Percentiles rank a stretch among this genome's conserved stretches.
Conservation (phyloP, 352 stramenopile species). For the Pythium periplocum region DNA sequence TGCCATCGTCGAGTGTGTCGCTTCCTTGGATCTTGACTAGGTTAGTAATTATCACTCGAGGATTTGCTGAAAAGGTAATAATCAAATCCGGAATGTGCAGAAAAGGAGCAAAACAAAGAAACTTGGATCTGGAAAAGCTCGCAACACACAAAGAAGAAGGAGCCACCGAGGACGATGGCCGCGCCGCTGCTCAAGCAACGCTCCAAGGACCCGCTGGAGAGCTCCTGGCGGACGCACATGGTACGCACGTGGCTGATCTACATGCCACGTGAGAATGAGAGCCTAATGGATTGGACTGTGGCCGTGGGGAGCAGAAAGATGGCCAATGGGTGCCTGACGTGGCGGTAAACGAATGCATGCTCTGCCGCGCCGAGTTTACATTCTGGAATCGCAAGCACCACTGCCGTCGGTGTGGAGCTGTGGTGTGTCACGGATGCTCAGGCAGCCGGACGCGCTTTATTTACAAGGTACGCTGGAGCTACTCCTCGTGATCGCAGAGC, state of each 20-base stretch:
- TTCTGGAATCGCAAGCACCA: slow-evolving; percentile 88
- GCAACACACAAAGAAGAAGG: too few relatives aligned
- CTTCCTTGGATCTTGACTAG: too few relatives aligned
- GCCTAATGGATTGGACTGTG: not conserved
- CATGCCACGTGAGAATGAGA: not conserved
- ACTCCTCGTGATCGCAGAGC: too few relatives aligned
- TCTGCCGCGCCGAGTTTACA: slow-evolving; percentile 77
- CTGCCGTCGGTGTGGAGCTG: slow-evolving; percentile 79
- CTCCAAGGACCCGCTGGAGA: slow-evolving; percentile 82
- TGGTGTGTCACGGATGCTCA: slow-evolving; percentile 79
- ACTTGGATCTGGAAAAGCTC: too few relatives aligned
- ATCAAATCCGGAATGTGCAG: too few relatives aligned
- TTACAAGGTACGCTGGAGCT: slow-evolving; percentile 49
- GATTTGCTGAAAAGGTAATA: too few relatives aligned
- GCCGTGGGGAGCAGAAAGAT: slow-evolving; percentile 38
- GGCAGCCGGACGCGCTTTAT: slow-evolving; percentile 80
- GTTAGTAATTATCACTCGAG: too few relatives aligned
- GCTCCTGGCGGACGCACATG: slow-evolving; percentile 85
- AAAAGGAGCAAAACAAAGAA: too few relatives aligned
- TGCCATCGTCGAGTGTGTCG: too few relatives aligned
- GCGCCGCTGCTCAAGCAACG: slow-evolving; percentile 21
- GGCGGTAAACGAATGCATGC: slow-evolving; percentile 73
- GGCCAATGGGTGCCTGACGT: slow-evolving; percentile 84
- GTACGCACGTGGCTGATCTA: slow-evolving; percentile 14
- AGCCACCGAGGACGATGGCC: not conserved